Conservation (phyloP, 257 asterid genomes). For the Scutellaria galericulata region DNA sequence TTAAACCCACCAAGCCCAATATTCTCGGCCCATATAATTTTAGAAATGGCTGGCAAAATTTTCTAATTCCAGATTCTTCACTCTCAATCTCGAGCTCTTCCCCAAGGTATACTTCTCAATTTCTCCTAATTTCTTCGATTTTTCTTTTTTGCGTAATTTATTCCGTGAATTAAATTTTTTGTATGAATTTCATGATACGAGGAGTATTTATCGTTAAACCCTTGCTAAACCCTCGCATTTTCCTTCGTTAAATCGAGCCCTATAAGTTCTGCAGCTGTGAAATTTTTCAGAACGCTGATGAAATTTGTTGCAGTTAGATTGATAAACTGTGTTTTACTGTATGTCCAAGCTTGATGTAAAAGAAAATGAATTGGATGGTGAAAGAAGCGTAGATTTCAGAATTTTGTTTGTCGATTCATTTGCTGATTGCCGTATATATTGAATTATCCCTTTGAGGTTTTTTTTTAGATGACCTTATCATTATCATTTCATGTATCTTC, state of each 20-base stretch:
- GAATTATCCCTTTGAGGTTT: neutral
- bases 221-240: neutral
- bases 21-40: slow-evolving; percentile 14
- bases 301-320: neutral
- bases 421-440: neutral
- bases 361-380: neutral
- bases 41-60: slow-evolving; percentile 6
- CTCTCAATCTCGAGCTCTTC: slow-evolving; percentile 19
- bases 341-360: neutral
- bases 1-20: neutral
- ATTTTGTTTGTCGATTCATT: neutral
- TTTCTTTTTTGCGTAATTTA: neutral
- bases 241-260: neutral
- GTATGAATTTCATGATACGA: slow-evolving; percentile 3
- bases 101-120: slow-evolving; percentile 31
- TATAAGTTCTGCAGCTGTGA: slow-evolving; percentile 1
- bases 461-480: neutral
- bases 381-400: neutral
- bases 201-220: slow-evolving; percentile 25
- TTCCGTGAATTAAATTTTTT: neutral
- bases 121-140: slow-evolving; percentile 1
- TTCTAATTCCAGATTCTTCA: slow-evolving; percentile 26
- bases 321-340: neutral
- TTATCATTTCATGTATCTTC: neutral
- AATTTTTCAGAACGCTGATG: neutral